Percentiles rank a stretch among this genome's conserved stretches.
phyloP scores from a whole-genome alignment of 2,329 filamentous ascomycete genomes.

The Aspergillus calidoustus region DNA sequence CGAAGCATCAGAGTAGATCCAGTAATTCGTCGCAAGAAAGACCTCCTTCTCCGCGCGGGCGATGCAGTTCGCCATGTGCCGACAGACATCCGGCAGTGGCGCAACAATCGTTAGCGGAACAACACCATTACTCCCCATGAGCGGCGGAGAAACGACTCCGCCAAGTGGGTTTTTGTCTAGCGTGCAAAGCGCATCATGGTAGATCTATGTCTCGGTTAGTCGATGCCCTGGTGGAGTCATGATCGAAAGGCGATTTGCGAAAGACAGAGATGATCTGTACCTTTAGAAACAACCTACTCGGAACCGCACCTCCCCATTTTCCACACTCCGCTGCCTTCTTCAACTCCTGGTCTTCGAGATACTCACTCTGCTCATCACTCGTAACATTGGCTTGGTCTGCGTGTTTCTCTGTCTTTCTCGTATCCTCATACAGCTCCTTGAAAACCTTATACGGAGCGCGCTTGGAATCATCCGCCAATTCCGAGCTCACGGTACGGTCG shows the following conservation, averaged over 20 bases:
- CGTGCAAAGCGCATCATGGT: slow-evolving; percentile 63
- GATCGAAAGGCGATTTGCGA: not conserved
- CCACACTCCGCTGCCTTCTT: slow-evolving; percentile 65
- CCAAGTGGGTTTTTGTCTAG: slow-evolving; percentile 47
- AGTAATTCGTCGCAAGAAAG: slow-evolving; percentile 75
- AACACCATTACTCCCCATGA: slow-evolving; percentile 66
- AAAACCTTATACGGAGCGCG: slow-evolving; percentile 60
- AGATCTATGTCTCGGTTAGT: slow-evolving; percentile 49
- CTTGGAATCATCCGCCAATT: slow-evolving; percentile 59
- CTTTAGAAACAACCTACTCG: slow-evolving; percentile 70
- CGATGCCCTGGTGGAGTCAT: not conserved
- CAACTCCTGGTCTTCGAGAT: slow-evolving; percentile 49
- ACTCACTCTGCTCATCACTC: slow-evolving; percentile 26
- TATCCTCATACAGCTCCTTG: slow-evolving; percentile 58
- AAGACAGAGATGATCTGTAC: slow-evolving; percentile 38
- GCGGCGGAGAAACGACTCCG: slow-evolving; percentile 60
- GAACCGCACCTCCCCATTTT: slow-evolving; percentile 66
- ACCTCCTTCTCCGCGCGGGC: slow-evolving; percentile 73
- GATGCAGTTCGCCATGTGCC: slow-evolving; percentile 78
- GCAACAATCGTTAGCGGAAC: slow-evolving; percentile 72
- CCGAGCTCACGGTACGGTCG: slow-evolving; percentile 60
- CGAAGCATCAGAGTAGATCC: slow-evolving; percentile 71
- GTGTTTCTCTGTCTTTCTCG: slow-evolving; percentile 27
- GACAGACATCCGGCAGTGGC: slow-evolving; percentile 70
- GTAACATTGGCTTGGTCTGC: slow-evolving; percentile 25